Evolutionary conservation across 805 yeast genomes (phyloP).

Genomic region (Tetrapisispora arboricola): DNA sequence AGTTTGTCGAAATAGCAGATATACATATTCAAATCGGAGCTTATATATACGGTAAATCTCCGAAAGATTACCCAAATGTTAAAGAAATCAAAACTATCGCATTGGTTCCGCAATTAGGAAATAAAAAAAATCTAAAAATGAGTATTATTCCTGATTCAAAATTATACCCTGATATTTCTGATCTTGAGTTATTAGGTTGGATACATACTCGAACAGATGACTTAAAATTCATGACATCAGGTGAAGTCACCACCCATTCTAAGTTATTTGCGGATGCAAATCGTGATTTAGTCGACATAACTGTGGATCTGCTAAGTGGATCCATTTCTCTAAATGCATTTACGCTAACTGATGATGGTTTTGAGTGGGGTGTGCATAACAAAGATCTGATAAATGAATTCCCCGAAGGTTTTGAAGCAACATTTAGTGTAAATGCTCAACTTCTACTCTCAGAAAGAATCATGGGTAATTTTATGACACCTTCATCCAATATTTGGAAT

Average conservation of each 20-base stretch:
- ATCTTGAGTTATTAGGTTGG: constrained; percentile 81
- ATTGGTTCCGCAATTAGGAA: constrained; percentile 83
- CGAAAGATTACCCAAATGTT: constrained; percentile 57
- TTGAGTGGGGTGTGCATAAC: constrained; percentile 65
- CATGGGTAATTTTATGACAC: constrained; percentile 78
- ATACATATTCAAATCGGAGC: constrained; percentile 76
- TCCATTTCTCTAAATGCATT: constrained; percentile 68
- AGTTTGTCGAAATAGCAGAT: constrained; percentile 73
- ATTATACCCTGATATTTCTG: constrained; percentile 33
- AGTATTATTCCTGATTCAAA: constrained; percentile 29
- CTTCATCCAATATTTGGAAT: constrained; percentile 82
- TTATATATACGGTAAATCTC: constrained; percentile 68
- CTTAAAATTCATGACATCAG: constrained; percentile 48
- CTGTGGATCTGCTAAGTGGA: constrained; percentile 72
- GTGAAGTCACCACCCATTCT: constrained; percentile 56
- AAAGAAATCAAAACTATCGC: constrained; percentile 71
- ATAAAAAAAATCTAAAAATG: constrained; percentile 51
- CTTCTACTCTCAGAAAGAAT: constrained; percentile 63
- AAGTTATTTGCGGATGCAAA: constrained; percentile 31
- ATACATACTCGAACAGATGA: constrained; percentile 81
- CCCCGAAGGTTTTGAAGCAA: constrained; percentile 58
- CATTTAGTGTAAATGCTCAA: constrained; percentile 54
- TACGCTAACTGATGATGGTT: constrained; percentile 52
- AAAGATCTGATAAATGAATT: constrained; percentile 42
- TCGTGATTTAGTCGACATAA: constrained; percentile 41